Evolutionary conservation across 1,139 yeast genomes (phyloP).

Genomic region (Hemisphaericaspora xylofermentans): DNA sequence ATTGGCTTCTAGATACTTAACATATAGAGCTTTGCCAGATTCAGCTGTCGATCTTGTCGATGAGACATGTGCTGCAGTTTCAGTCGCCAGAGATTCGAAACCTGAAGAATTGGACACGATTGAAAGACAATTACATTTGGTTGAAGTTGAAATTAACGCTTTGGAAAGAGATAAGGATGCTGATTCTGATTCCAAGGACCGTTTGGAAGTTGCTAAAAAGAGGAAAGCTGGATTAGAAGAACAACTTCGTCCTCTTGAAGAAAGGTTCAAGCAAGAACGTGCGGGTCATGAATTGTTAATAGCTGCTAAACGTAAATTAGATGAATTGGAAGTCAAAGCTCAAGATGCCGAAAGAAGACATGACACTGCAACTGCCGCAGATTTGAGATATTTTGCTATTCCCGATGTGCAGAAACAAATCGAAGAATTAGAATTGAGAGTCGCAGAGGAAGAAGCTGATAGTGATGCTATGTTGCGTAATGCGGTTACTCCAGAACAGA

Average conservation of each 20-base stretch:
- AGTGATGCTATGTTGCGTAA: constrained; percentile 72
- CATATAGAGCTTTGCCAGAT: constrained; percentile 95
- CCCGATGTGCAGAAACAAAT: constrained; percentile 86
- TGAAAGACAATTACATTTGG: constrained; percentile 86
- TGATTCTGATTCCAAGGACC: constrained; percentile 81
- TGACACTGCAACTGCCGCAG: constrained; percentile 94
- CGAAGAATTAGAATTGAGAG: constrained; percentile 68
- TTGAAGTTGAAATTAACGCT: constrained; percentile 95
- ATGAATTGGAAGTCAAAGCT: constrained; percentile 90
- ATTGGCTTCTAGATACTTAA: constrained; percentile 89
- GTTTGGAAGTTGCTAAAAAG: constrained; percentile 75
- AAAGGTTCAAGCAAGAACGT: constrained; percentile 83
- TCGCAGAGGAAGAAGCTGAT: constrained; percentile 66
- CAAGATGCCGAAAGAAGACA: constrained; percentile 95
- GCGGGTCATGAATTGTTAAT: constrained; percentile 90
- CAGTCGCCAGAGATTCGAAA: constrained; percentile 96
- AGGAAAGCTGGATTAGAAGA: constrained; percentile 84
- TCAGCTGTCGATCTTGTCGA: constrained; percentile 97
- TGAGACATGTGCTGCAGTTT: constrained; percentile 96
- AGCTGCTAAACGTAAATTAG: constrained; percentile 83
- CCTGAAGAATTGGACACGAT: constrained; percentile 94
- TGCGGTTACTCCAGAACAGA: constrained; percentile 89
- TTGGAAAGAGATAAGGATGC: constrained; percentile 94
- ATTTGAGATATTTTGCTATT: constrained; percentile 92
- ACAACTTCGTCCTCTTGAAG: constrained; percentile 80